Base-by-base conservation (phyloP, 495 filamentous ascomycete species). In the Oidiodendron maius region DNA sequence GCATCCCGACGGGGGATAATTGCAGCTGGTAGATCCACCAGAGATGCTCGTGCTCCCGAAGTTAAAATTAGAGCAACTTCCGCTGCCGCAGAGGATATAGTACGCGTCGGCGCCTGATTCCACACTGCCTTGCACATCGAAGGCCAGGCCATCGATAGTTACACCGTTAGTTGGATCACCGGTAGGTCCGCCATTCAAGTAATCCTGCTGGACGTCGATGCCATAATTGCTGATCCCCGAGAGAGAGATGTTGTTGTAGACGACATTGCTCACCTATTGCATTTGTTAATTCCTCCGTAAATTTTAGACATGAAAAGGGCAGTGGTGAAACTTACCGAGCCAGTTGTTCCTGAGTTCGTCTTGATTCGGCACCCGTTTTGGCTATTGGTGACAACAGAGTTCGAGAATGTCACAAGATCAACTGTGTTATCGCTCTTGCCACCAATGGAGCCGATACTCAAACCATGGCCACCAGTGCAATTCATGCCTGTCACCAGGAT, bases 401-500 rank as follows among this genome's bases (percentile, higher is more conserved):
- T 57, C 20, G 66, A 58, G 58, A 84, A 74, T 28, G 66, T 70
- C 21, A 84, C 76, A 52, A 68, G 71, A 18, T 63, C 50, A 50
- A 84, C 81, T 21, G 57, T 73, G 68, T 84, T 86, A 62, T 81
- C 62, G 28, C 47, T 56, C n/a, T 78, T 75, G 6, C 76, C 76
- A 35, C 82, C 81, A n/a, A 86, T 75, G 10, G 76, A 81, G 15
- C 82, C 82, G 51, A 86, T 84, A 48, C 74, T 78, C n/a, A 84
- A 61, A 12, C 81, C 80, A 61, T 84, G 79, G n/a, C 78, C 78
- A 5, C 79, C 79, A 32, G 65, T 71, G 64, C 74, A 64, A 41
- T 56, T 61, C 22, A 69, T 71, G 10, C 71, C 68, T 8, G 66
- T 71, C 59, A 81, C 75, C 6, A 66, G 59, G 53, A 81, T 77